Evolutionary conservation across 257 asterid genomes (phyloP).

Genomic region (Catharanthus roseus): DNA sequence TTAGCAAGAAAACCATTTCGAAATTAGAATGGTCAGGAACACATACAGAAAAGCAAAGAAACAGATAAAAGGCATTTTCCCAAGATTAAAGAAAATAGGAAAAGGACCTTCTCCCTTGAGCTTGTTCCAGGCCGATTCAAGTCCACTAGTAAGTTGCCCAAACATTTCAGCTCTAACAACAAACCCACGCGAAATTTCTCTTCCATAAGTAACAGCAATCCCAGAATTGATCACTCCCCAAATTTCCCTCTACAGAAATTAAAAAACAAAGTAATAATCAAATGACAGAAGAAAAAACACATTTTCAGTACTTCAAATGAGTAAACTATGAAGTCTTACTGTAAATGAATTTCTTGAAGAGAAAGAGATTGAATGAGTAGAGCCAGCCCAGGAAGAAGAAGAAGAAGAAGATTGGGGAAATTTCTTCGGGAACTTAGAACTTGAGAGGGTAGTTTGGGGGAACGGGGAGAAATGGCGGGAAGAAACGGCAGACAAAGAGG

Average conservation of each 20-base stretch:
- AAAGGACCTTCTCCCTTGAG: constrained; percentile 93
- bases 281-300: not conserved
- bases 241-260: constrained; percentile 46
- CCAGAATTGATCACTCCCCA: constrained; percentile 57
- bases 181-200: constrained; percentile 36
- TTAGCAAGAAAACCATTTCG: not conserved
- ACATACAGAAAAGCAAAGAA: not conserved
- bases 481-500: constrained; percentile 48
- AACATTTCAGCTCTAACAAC: constrained; percentile 86
- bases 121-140: constrained; percentile 93
- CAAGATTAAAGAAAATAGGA: not conserved
- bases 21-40: not conserved
- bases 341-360: constrained; percentile 52
- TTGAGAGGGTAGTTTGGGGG: constrained; percentile 15
- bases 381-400: constrained; percentile 32
- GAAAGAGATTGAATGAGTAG: constrained; percentile 46
- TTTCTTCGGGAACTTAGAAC: constrained; percentile 29
- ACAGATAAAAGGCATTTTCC: too few relatives aligned
- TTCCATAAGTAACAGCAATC: constrained; percentile 22
- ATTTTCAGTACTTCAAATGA: not conserved
- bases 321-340: constrained; percentile 27
- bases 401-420: constrained; percentile 12
- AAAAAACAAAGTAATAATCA: constrained; percentile 1
- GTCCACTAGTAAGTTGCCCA: constrained; percentile 87
- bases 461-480: constrained; percentile 54